Evolutionary conservation across 2,329 filamentous ascomycete genomes (phyloP), one percentile per base, ranked within the genome.

Genomic region (Colletotrichum agaves): DNA sequence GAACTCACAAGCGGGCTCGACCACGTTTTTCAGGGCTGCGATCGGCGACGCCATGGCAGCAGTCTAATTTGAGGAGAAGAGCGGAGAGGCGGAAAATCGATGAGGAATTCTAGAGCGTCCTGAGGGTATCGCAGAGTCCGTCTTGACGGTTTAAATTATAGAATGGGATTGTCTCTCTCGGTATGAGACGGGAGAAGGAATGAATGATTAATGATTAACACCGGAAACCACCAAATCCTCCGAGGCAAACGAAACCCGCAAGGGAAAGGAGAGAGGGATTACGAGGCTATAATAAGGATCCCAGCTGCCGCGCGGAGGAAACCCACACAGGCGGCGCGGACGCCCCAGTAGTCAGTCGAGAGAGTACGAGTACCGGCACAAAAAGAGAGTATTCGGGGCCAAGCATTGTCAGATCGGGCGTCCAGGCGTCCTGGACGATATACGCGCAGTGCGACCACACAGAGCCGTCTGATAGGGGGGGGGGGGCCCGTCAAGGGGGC

Each of bases 1-100:
- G 17, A 4, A 61, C 68, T 69, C 44, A 70, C 68, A 69, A 21
- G 64, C 61, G 13, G 68, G 68, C 57, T 70, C 68, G 5, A 64
- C 31, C 12, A 64, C 60, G 23, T 70, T 70, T 33, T 63, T 65
- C 65, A 70, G 4, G 19, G 33, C 65, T 19, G 43, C 55, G n/a
- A 64, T 57, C 21, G 56, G 19, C 13, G 68, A 65, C 35, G 65
- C 44, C 68, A 70, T 70, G 43, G 37, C 33, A 33, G 50, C 8
- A 53, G 39, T 44, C 13, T 53, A 21, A 35, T 44, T 21, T 37
- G 12, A 39, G 37, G 3, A 10, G 44, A 31, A 7, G 23, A 37
- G 13, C 7, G 27, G 27, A 12, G 44, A 17, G 19, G 27, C 15
- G 6, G 15, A 35, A 35, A 11, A 5, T 53, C 31, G 13, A 23